Evolutionary conservation across 2,329 filamentous ascomycete species (phyloP).

Genomic region (Elsinoe fawcettii): DNA sequence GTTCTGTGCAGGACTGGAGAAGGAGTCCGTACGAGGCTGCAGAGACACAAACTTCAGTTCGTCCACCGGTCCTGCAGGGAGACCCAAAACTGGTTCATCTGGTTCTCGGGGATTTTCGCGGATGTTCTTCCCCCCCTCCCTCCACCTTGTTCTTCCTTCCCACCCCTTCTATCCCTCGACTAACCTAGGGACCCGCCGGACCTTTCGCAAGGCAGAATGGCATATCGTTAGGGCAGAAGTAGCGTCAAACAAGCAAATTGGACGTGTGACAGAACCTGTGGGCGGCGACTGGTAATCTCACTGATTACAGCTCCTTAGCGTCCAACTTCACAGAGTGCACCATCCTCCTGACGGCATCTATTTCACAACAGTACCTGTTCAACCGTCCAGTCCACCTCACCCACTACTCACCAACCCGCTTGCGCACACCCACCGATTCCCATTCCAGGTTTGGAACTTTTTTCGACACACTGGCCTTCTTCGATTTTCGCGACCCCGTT

Average conservation of each 20-base stretch:
- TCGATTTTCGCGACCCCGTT: slow-evolving; percentile 1
- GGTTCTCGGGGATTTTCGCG: slow-evolving; percentile 5
- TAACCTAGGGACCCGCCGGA: slow-evolving; percentile 5
- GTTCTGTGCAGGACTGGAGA: neutral
- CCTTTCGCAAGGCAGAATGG: slow-evolving; percentile 2
- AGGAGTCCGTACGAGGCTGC: neutral
- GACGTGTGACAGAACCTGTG: slow-evolving; percentile 11
- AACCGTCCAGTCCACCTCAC: neutral
- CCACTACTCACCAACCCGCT: neutral
- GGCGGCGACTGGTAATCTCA: neutral
- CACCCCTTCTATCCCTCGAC: neutral
- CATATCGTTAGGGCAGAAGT: slow-evolving; percentile 8
- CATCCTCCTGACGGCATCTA: slow-evolving; percentile 11
- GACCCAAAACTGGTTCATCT: slow-evolving; percentile 5
- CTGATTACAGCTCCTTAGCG: neutral
- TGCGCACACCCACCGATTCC: neutral
- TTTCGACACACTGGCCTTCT: neutral
- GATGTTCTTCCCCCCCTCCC: neutral
- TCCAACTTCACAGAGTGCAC: neutral
- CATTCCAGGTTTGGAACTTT: neutral
- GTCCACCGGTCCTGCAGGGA: neutral
- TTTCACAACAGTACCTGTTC: neutral
- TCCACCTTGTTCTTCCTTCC: neutral
- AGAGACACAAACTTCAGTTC: slow-evolving; percentile 3
- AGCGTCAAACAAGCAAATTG: slow-evolving; percentile 15